These are phyloP conservation scores for Apostasia ramifera DNA, from an alignment of 106 monocot species.

Conservation along the genomic window DNA sequence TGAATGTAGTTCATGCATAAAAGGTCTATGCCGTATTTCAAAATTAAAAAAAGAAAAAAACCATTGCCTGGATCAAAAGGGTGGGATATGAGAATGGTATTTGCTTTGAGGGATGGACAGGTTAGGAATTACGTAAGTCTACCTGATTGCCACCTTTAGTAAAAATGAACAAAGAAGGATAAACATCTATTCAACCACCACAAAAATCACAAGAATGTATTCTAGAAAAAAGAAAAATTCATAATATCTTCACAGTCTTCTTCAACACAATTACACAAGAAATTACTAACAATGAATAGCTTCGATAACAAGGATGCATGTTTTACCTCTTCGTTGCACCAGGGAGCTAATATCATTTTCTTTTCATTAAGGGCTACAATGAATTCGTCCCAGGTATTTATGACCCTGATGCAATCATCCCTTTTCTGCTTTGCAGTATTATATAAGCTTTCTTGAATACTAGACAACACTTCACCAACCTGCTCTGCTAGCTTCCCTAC, in stretches of 20 bases:
- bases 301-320: not conserved
- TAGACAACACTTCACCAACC: constrained; percentile 44
- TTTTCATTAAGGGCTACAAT: constrained; percentile 64
- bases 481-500: constrained; percentile 49
- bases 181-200: not conserved
- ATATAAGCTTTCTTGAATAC: constrained; percentile 67
- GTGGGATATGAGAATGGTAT: too few species aligned
- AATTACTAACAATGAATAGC: not conserved
- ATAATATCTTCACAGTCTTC: too few species aligned
- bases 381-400: constrained; percentile 91
- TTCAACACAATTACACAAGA: too few species aligned
- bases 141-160: not conserved
- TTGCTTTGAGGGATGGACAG: too few species aligned
- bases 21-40: too few species aligned
- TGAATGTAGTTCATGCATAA: too few species aligned
- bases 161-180: not conserved
- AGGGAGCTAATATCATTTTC: constrained; percentile 89
- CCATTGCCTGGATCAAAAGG: too few species aligned
- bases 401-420: constrained; percentile 63
- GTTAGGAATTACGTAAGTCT: too few species aligned
- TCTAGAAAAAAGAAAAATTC: too few species aligned
- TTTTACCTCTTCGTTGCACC: constrained; percentile 97
- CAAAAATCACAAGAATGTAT: not conserved
- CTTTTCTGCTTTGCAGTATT: constrained; percentile 81
- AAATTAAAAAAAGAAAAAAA: too few species aligned